Base-by-base conservation (phyloP, 345 rosid species). In the Melaleuca quinquenervia region DNA sequence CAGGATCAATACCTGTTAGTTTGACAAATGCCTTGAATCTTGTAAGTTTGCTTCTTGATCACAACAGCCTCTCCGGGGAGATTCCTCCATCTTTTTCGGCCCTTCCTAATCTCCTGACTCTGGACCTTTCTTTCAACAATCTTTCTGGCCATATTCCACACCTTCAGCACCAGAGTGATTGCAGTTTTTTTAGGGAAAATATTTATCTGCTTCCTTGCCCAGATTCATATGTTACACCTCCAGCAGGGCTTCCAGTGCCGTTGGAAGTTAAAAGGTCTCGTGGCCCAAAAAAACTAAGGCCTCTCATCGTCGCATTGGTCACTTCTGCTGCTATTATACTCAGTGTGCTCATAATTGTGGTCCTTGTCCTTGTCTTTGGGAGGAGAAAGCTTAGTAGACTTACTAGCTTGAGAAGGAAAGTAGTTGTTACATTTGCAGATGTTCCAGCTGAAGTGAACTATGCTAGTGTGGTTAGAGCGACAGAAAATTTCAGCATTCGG, bases 91-190 rank as follows among this genome's bases (percentile, higher is more conserved):
- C 93, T 83, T 90, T 94, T 84, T 93, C 93, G 32, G 86, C 49
- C 82, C 91, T 94, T 82, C 52, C 83, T 29, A 85, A 52, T 82
- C 93, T 94, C 22, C 85, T 88, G 56, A 55, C 84, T 36, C 88
- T 94, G 55, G 88, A 93, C 86, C 88, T 93, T 64, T 92, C 96
- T 26, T 93, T 89, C 88, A 94, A 94, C 85, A 91, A 94, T 55
- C 90, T 94, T 82, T 91, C 95, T 36, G 95, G 96, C 86, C 85
- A 50, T 84, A 89, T 94, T 86, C 94, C 93, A 24, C 56, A 20
- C 27, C 89, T 94, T 49, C 89, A 29, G 36, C 89, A 89, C 62
- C 88, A 49, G 27, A 87, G 9, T 36, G 88, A 90, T 83, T 94
- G 95, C 85, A 62, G 64, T 83, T 85, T 87, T 75, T 93, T 91